Evolutionary conservation across 345 rosid species (phyloP), one percentile per base, ranked within the genome.

Genomic region (Physaria fendleri): DNA sequence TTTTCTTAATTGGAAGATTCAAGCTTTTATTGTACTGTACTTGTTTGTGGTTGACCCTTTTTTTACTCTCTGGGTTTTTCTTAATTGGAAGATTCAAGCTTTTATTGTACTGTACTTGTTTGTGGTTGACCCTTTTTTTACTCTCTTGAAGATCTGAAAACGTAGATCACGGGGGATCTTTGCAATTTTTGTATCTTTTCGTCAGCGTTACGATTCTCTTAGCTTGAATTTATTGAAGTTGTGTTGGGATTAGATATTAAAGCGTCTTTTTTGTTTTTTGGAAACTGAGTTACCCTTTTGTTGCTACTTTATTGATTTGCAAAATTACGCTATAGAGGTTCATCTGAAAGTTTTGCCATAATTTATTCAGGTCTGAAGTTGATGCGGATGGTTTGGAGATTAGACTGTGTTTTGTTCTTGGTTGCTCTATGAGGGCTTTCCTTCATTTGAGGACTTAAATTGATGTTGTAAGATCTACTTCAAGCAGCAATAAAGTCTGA

Each of bases 121-220:
- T 1, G 5, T 27, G 27, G 74, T 69, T 69, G 68, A 62, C 74
- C 64, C 45, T 23, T 46, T 49, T 4, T 3, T 30, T 9, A 1
- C 9, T 8, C 5, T 42, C 52, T 67, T 46, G 74, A 54, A 69
- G 62, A 69, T 69, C 74, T 62, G 38, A 62, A 39, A 44, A 58
- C 68, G 68, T 69, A 62, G 58, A 69, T 62, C 63, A 69, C 46
- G 62, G 58, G 68, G 52, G 74, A 69, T 62, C 68, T 69, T 66
- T 35, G 2, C 59, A 41, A 41, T 42, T 53, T 58, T 58, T 16
- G 54, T 16, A 2, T n/a, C 68, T 69, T 69, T 69, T 45, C 68
- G 57, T 69, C 43, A 44, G 37, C 68, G 57, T 69, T 61, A 62
- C 63, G 63, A 54, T 69, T 61, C 61, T 52, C 18, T 47, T 56